These are phyloP conservation scores for Isabelozyma rhagii DNA, from an alignment of 805 yeast genomes.

Conservation along the genomic window DNA sequence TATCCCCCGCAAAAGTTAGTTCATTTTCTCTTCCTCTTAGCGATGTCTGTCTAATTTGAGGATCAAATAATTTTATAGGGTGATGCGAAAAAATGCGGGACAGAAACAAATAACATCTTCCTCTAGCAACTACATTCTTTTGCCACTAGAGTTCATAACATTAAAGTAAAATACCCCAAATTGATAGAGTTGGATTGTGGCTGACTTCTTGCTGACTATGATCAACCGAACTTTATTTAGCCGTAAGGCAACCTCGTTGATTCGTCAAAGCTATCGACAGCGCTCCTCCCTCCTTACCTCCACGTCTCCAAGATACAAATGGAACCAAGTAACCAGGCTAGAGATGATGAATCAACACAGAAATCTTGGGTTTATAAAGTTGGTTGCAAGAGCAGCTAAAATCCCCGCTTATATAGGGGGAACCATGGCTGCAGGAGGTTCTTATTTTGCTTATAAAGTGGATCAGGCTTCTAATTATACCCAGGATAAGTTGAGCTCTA, in stretches of 20 bases:
- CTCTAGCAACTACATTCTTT: neutral
- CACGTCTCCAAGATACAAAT: neutral
- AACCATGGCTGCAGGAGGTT: conserved; percentile 90
- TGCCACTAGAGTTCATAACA: neutral
- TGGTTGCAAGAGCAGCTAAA: conserved; percentile 52
- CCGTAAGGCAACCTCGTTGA: neutral
- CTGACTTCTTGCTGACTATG: neutral
- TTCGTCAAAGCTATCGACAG: neutral
- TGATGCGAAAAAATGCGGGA: neutral
- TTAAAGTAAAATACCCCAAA: neutral
- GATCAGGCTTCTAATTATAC: conserved; percentile 80
- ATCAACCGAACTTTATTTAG: neutral
- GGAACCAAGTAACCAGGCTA: neutral
- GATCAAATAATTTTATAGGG: neutral
- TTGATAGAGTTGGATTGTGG: neutral
- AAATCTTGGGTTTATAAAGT: conserved; percentile 40
- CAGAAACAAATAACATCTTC: neutral
- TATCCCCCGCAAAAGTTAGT: too few relatives aligned
- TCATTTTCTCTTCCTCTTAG: neutral
- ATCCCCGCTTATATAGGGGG: conserved; percentile 86
- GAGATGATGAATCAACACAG: conserved; percentile 10
- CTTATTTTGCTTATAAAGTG: conserved; percentile 87
- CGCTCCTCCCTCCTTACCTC: neutral
- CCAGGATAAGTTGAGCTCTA: conserved; percentile 57
- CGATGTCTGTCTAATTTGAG: neutral